A percentile compares a stretch with the other conserved stretches of the same genome.
Conservation (phyloP, 768 basidiomycete genomes). For the Suillus hirtellus region DNA sequence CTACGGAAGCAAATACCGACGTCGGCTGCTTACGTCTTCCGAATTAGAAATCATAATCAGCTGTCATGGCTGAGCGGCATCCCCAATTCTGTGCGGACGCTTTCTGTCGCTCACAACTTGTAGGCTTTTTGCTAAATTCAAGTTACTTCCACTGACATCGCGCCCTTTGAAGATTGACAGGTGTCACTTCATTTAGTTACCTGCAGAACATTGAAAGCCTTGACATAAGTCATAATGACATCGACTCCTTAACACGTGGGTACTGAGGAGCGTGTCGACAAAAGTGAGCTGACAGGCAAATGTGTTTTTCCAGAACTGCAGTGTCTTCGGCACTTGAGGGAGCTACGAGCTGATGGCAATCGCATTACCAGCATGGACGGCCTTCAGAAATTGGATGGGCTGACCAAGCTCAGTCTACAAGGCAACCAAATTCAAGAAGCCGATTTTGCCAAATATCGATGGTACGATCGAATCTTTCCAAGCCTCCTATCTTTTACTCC, state of each 20-base stretch:
- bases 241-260: conserved; percentile 87
- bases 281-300: conserved; percentile 1
- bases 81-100: conserved; percentile 67
- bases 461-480: conserved; percentile 44
- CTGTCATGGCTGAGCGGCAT: conserved; percentile 81
- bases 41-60: conserved; percentile 65
- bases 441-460: conserved; percentile 63
- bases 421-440: conserved; percentile 66
- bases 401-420: conserved; percentile 82
- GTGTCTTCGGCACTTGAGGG: conserved; percentile 82
- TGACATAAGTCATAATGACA: conserved; percentile 87
- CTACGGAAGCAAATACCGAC: conserved; percentile 8
- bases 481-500: conserved; percentile 11
- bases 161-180: conserved; percentile 63
- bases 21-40: conserved; percentile 19
- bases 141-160: conserved; percentile 16
- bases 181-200: conserved; percentile 86
- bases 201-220: conserved; percentile 83
- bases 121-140: conserved; percentile 31
- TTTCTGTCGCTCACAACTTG: conserved; percentile 78
- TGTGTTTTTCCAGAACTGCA: conserved; percentile 59
- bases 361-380: conserved; percentile 73
- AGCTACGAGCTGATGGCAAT: conserved; percentile 90
- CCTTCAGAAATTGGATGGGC: conserved; percentile 73
- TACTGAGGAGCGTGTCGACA: conserved; percentile 20